These are phyloP conservation scores for Syncephalastrum racemosum DNA, from an alignment of 371 early-diverging fungal species.

Conservation along the genomic window DNA sequence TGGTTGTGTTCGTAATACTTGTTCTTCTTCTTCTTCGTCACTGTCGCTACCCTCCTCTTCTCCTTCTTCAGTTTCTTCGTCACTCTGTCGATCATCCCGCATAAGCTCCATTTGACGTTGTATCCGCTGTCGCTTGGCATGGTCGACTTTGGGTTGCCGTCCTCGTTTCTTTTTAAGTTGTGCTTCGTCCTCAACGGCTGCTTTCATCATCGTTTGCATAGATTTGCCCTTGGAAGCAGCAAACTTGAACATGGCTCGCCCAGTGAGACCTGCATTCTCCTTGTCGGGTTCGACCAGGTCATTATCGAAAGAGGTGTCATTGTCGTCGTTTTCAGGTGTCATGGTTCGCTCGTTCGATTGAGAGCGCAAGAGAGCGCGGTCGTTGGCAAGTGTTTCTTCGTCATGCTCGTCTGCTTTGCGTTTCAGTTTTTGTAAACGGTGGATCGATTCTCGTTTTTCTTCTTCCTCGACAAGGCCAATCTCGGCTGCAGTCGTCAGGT, in stretches of 20 bases:
- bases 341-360: conserved; percentile 9
- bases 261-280: conserved; percentile 33
- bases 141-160: conserved; percentile 10
- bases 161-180: conserved; percentile 11
- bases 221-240: conserved; percentile 22
- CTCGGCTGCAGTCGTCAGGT: conserved; percentile 11
- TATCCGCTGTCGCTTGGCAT: conserved; percentile 28
- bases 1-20: conserved; percentile 14
- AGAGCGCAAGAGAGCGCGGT: conserved; percentile 13
- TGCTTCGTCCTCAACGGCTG: conserved; percentile 19
- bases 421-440: conserved; percentile 3
- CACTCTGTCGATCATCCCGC: conserved; percentile 21
- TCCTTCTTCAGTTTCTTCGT: conserved; percentile 21
- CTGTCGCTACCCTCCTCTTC: conserved; percentile 12
- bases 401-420: conserved; percentile 3
- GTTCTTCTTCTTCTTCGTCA: conserved; percentile 25
- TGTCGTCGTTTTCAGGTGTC: conserved; percentile 14
- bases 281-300: conserved; percentile 21
- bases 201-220: conserved; percentile 36
- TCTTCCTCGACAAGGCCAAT: conserved; percentile 14
- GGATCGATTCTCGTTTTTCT: conserved; percentile 5
- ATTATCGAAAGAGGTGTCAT: conserved; percentile 4
- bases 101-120: conserved; percentile 30
- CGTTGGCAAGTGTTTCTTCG: conserved; percentile 5
- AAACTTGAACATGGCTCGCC: conserved; percentile 39